Evolutionary conservation across 257 asterid genomes (phyloP).

Genomic region (Solanum chiquidenum): DNA sequence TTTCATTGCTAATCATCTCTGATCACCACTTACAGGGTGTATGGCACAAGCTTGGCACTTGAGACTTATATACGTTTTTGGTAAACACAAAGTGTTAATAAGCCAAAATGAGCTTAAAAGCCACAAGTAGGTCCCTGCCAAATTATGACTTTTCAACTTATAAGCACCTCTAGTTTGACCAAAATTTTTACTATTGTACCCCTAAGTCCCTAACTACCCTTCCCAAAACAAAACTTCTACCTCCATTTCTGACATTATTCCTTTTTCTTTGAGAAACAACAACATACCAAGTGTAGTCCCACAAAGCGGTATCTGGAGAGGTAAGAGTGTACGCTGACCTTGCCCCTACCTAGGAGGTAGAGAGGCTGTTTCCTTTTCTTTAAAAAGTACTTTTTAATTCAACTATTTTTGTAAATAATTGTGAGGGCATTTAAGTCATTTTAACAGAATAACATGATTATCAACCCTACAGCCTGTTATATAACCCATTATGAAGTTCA

Average conservation of each 20-base stretch:
- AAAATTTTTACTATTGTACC: neutral
- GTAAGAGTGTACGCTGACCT: neutral
- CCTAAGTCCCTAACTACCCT: neutral
- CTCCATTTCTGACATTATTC: neutral
- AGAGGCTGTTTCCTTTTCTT: neutral
- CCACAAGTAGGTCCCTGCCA: neutral
- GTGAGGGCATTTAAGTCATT: neutral
- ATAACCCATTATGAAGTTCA: neutral
- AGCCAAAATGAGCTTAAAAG: neutral
- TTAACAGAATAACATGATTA: neutral
- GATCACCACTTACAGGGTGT: neutral
- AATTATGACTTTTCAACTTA: neutral
- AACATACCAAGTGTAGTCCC: neutral
- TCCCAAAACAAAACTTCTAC: neutral
- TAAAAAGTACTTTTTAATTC: neutral
- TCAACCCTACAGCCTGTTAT: neutral
- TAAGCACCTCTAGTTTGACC: neutral
- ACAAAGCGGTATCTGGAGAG: neutral
- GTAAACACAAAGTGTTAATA: neutral
- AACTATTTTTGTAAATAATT: neutral
- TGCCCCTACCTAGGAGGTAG: neutral
- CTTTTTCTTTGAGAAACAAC: neutral
- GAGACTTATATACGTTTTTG: neutral
- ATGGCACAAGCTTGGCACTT: neutral
- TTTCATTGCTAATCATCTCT: neutral